Base-by-base conservation (phyloP, 2,329 filamentous ascomycete species). In the Alternaria atra region DNA sequence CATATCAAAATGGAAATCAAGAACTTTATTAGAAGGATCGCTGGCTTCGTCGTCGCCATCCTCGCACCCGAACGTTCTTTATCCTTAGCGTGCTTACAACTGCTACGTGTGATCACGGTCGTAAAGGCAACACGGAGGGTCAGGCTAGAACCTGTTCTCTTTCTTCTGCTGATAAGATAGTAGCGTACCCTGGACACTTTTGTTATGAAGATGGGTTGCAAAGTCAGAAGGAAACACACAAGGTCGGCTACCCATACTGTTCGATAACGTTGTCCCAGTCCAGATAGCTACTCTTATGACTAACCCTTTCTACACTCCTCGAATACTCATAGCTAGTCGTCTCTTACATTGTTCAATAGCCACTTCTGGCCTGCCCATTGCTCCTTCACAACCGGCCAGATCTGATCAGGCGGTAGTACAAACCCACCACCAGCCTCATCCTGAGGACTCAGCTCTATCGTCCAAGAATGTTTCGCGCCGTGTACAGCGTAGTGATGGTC, bases 361-460 rank as follows among this genome's bases (percentile, higher is more conserved):
- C 62, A 70, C 54, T 64, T 34, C 54, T 75, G 73, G 15, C 73
- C 83, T n/a, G 75, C 81, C 77, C 78, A 83, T 30, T 80, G 78
- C 71, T 85, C 83, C 65, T 79, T 71, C 3, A 77, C 80, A 29
- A 77, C 80, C 6, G 81, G 80, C 67, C 77, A 63, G 65, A 85
- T 85, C 71, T 84, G 79, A 43, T 73, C 74, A 1, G 82, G 75
- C 3, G 82, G 81, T 53, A 85, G 69, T 15, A 85, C 76, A 64
- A 85, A 85, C 0, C 83, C 83, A 64, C 79, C 77, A 15, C 73
- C 67, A 0, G 81, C 82, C 42, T 76, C 80, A 68, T 84, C 82
- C 54, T 53, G 51, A 0, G 69, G 69, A 25, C 82, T 78, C 67
- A 85, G 63, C 70, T 85, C 83, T 35, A 83, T 76, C 1, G 82